These are phyloP conservation scores for Chaetomium sp. DNA, from an alignment of 2,329 filamentous ascomycete species.

Conservation along the genomic window DNA sequence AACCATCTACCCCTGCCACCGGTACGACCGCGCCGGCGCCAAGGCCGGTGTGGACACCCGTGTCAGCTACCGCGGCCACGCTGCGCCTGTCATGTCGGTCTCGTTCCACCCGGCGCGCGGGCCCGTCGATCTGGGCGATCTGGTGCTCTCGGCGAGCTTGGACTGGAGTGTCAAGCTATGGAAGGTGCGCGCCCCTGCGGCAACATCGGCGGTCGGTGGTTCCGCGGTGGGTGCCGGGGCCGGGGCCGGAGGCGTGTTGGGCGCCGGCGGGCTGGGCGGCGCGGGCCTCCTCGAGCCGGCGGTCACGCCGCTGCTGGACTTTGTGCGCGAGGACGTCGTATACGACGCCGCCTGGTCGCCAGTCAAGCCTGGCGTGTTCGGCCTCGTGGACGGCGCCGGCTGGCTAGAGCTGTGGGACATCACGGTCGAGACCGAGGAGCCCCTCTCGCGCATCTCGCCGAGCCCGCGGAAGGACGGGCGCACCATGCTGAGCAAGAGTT, in stretches of 20 bases:
- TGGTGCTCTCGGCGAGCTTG: conserved; percentile 87
- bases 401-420: conserved; percentile 95
- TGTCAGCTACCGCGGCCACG: conserved; percentile 85
- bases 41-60: conserved; percentile 93
- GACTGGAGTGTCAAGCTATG: conserved; percentile 98
- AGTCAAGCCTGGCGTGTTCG: conserved; percentile 90
- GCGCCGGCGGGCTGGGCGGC: conserved; percentile 36
- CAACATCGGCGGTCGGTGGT: conserved; percentile 59
- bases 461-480: conserved; percentile 65
- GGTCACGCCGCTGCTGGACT: conserved; percentile 79
- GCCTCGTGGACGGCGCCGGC: conserved; percentile 89
- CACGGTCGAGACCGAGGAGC: conserved; percentile 88
- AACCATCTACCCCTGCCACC: conserved; percentile 91
- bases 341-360: conserved; percentile 97
- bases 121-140: conserved; percentile 88
- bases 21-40: conserved; percentile 94
- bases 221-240: neutral
- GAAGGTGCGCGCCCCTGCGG: conserved; percentile 84
- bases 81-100: conserved; percentile 92
- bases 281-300: conserved; percentile 48
- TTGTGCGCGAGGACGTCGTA: conserved; percentile 92
- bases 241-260: conserved; percentile 45
- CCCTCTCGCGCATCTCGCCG: conserved; percentile 77
- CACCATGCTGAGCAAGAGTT: conserved; percentile 75
- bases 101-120: conserved; percentile 93